Percentiles rank a stretch among this genome's conserved stretches.
phyloP scores from a whole-genome alignment of 192 early-diverging fungal genomes.

The Borealophlyctis nickersoniae region DNA sequence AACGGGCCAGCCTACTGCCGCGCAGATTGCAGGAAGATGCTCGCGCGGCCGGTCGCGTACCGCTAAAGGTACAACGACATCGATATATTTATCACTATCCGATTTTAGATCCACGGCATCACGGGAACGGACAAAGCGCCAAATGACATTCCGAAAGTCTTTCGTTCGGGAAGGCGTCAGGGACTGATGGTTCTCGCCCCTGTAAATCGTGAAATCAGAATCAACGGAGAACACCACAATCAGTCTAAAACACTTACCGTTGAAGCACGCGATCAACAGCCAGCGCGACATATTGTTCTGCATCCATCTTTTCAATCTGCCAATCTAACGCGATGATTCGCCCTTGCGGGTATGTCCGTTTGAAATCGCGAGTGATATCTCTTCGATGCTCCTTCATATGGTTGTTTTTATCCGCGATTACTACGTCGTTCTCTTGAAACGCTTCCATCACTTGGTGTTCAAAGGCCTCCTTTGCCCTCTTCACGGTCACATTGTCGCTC shows the following conservation, averaged over 20 bases:
- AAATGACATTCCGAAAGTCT: slow-evolving; percentile 57
- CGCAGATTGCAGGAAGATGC: slow-evolving; percentile 38
- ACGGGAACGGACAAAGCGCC: slow-evolving; percentile 48
- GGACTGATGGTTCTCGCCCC: slow-evolving; percentile 79
- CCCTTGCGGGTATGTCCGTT: slow-evolving; percentile 52
- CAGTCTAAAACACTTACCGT: slow-evolving; percentile 30
- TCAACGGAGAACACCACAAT: not conserved
- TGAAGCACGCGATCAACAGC: slow-evolving; percentile 51
- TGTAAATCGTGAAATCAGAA: slow-evolving; percentile 14
- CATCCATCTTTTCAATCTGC: slow-evolving; percentile 53
- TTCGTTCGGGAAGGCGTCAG: slow-evolving; percentile 66
- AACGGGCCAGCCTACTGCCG: slow-evolving; percentile 21
- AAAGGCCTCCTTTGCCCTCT: slow-evolving; percentile 55
- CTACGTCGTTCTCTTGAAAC: slow-evolving; percentile 55
- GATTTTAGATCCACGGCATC: slow-evolving; percentile 52
- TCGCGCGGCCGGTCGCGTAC: slow-evolving; percentile 45
- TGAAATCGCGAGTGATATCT: slow-evolving; percentile 49
- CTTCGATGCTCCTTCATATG: slow-evolving; percentile 55
- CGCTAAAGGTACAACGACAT: slow-evolving; percentile 56
- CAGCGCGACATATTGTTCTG: slow-evolving; percentile 47
- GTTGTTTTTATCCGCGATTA: slow-evolving; percentile 82
- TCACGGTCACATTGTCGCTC: slow-evolving; percentile 72
- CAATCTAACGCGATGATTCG: slow-evolving; percentile 75
- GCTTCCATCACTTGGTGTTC: slow-evolving; percentile 50
- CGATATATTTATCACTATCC: slow-evolving; percentile 49